Percentiles rank a stretch among this genome's conserved stretches.
Evolutionary conservation across 768 basidiomycete species (phyloP).

Genomic region (Ramaria rubella): DNA sequence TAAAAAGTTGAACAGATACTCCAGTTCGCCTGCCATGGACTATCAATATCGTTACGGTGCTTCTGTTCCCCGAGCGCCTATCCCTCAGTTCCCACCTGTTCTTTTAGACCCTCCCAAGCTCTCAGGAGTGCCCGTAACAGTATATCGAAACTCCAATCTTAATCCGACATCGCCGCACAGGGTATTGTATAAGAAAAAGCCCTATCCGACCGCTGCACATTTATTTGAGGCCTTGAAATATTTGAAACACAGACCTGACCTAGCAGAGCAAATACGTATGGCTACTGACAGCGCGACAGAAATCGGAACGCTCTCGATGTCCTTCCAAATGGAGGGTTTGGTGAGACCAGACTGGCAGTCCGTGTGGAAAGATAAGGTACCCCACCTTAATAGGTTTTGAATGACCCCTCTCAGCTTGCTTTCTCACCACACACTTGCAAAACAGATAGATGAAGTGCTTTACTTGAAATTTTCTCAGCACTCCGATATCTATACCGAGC

Average conservation of each 20-base stretch:
- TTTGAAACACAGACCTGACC: constrained; percentile 39
- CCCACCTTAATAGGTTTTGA: background rate
- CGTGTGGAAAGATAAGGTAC: constrained; percentile 44
- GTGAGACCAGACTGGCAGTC: constrained; percentile 51
- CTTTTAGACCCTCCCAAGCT: constrained; percentile 38
- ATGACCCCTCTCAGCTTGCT: background rate
- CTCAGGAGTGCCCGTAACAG: constrained; percentile 26
- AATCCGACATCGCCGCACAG: constrained; percentile 39
- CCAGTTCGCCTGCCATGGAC: background rate
- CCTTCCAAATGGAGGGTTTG: constrained; percentile 21
- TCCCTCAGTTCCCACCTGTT: constrained; percentile 20
- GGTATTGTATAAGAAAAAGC: constrained; percentile 46
- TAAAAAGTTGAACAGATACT: background rate
- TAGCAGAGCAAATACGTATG: constrained; percentile 52
- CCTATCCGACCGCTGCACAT: constrained; percentile 66
- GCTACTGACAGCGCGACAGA: constrained; percentile 31
- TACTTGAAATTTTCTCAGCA: constrained; percentile 69
- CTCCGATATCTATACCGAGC: constrained; percentile 42
- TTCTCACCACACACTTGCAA: no score
- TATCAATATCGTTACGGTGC: background rate
- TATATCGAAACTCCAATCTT: constrained; percentile 52
- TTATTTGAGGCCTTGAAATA: constrained; percentile 72
- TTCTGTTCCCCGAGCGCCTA: constrained; percentile 12
- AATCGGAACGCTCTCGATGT: constrained; percentile 31
- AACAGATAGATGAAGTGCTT: constrained; percentile 71